Evolutionary conservation across 2,329 filamentous ascomycete genomes (phyloP), one percentile per base, ranked within the genome.

Genomic region (Trichophyton schoenleinii): DNA sequence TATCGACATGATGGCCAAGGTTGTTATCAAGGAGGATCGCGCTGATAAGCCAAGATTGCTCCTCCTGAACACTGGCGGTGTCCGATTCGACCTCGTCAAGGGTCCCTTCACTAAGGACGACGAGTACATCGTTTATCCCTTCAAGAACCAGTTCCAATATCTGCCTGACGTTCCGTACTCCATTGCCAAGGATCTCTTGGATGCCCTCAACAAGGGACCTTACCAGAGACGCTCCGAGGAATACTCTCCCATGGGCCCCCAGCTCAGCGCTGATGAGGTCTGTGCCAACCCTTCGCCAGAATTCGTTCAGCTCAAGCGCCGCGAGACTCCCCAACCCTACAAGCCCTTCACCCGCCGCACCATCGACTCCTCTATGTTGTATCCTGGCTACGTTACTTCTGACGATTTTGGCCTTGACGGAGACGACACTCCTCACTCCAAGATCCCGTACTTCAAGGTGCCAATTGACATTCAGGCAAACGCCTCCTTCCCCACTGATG

Each of bases 21-120:
- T 78, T 1, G 79, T 86, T 1, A 73, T 83, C 36, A 84, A 64
- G 64, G 66, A 78, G 48, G 75, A 76, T 15, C 77, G 81, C n/a
- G 72, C 74, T 44, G 72, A 78, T 60, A 77, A 72, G 28, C 73
- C 83, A 1, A 78, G 83, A 34, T 73, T 85, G 52, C 79, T 86
- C 63, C 77, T 85, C 63, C 77, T 79, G 63, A 87, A 86, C 49
- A 84, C 82, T 0, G 83, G 83, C 28, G 77, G 76, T 36, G 77
- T 86, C 25, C 80, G 83, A 1, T 86, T 85, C 66, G 83, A 87
- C 65, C 71, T 87, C 11, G 77, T 81, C 63, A 78, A 86, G 70
- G 84, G 84, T 0, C 81, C 82, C 0, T 87, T 86, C 67, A 85
- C 83, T 0, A 78, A 68, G 15, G 71, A 71, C 57, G 70, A 72